phyloP scores from a whole-genome alignment of 192 early-diverging fungal species.

The Backusella tuberculispora region DNA sequence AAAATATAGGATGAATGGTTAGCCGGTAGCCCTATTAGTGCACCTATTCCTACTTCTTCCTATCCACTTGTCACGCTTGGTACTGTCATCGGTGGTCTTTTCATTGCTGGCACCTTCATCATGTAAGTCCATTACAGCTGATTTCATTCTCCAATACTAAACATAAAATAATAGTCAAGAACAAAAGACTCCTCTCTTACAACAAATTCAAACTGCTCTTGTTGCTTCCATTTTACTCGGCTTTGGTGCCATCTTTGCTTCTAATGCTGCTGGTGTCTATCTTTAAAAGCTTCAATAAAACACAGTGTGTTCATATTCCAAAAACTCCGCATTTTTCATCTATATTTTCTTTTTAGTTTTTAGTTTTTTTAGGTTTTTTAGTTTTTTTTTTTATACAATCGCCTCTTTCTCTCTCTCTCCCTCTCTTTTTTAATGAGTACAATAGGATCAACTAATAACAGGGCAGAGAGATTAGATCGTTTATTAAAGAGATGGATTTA shows the following conservation, averaged over 20 bases:
- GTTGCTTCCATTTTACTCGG: conserved; percentile 44
- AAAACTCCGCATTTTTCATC: neutral
- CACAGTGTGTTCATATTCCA: neutral
- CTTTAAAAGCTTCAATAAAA: conserved; percentile 30
- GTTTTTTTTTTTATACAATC: conserved; percentile 7
- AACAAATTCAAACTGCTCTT: conserved; percentile 38
- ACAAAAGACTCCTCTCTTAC: conserved; percentile 19
- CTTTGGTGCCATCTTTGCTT: conserved; percentile 44
- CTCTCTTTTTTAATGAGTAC: neutral
- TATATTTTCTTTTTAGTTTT: too few relatives aligned
- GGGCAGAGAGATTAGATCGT: neutral
- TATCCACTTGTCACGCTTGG: conserved; percentile 28
- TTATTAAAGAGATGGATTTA: neutral
- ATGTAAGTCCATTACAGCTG: conserved; percentile 30
- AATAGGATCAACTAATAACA: neutral
- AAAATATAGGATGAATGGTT: conserved; percentile 34
- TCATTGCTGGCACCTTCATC: conserved; percentile 32
- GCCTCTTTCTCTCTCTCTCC: neutral
- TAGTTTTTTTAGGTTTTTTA: neutral
- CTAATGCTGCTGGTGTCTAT: conserved; percentile 47
- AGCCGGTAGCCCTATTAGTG: conserved; percentile 20
- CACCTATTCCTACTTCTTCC: conserved; percentile 29
- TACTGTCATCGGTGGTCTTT: conserved; percentile 23
- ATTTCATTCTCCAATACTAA: neutral
- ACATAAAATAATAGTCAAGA: conserved; percentile 16